Evolutionary conservation across 202 grass and related monocot species (phyloP), one percentile per base, ranked within the genome.

Genomic region (Zoysia matrella): DNA sequence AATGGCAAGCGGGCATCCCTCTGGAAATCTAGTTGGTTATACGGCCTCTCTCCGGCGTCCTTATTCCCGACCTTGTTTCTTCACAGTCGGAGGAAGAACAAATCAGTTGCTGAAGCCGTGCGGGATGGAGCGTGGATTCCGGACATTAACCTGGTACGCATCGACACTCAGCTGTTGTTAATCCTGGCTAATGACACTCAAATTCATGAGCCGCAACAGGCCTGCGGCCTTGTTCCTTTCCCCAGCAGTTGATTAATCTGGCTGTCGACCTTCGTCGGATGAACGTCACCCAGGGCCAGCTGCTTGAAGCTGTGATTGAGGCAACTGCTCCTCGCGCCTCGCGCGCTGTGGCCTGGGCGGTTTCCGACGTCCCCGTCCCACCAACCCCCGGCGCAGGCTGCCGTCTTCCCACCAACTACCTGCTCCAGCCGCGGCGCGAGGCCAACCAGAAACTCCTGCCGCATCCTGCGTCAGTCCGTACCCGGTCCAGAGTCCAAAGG

Each of bases 371-470:
- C 22, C 7, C 22, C 10, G 6, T 63, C 14, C 53, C 30, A 71
- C 47, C 78, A 6, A 69, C 77, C 39, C 53, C 78, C n/a, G 11
- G 1, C 49, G 30, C 60, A 64, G 60, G 10, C 39, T 65, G 62
- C 62, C 39, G 62, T 40, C 60, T 39, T 36, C 30, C 30, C 30
- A 36, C 30, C 30, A 36, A 36, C 30, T 36, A 30, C 60, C 36
- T 5, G 18, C 36, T 30, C 11, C 76, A 67, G 14, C 54, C 42
- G 5, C 52, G 51, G 14, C 72, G 15, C 72, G 4, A 60, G 8
- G 73, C 56, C 56, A 60, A 60, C 65, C 43, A 52, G 36, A 69
- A 48, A 15, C 65, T 11, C 48, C 63, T 6, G 40, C 63, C 40
- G 2, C 77, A 2, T 8, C 43, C 55, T 8, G 0, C 40, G 60